phyloP scores from a whole-genome alignment of 164 flowering plant species.

The Cinnamomum chago region DNA sequence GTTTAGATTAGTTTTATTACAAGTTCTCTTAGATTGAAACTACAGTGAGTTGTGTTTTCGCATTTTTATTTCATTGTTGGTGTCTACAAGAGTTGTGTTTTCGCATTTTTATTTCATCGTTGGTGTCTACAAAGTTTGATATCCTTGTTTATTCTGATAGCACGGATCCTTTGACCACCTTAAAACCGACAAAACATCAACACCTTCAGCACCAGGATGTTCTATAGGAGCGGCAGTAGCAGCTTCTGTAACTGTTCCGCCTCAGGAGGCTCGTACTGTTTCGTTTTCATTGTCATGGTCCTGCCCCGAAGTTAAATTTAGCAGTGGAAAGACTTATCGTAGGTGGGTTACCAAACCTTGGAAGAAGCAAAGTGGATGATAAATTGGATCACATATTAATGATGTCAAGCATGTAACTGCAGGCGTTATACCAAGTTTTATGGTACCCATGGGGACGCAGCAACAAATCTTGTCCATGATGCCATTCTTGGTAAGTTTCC shows the following conservation, averaged over 20 bases:
- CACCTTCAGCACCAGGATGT: constrained; percentile 66
- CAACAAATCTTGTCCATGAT: constrained; percentile 76
- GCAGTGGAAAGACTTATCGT: constrained; percentile 61
- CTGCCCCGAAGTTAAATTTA: constrained; percentile 69
- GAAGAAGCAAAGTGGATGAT: not conserved
- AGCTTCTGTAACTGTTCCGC: constrained; percentile 61
- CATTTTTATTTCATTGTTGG: not conserved
- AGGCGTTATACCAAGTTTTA: constrained; percentile 97
- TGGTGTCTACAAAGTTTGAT: constrained; percentile 7
- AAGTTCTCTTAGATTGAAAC: not conserved
- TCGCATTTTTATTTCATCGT: not conserved
- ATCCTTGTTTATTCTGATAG: constrained; percentile 30
- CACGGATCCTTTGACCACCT: constrained; percentile 70
- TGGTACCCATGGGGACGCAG: constrained; percentile 64
- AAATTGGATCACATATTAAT: not conserved
- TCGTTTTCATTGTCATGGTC: constrained; percentile 91
- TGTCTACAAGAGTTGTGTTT: not conserved
- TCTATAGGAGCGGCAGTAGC: constrained; percentile 87
- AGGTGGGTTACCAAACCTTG: constrained; percentile 34
- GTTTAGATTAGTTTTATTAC: not conserved
- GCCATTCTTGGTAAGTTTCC: constrained; percentile 64
- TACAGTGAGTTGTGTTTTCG: not conserved
- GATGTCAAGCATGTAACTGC: constrained; percentile 16
- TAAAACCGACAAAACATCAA: constrained; percentile 27
- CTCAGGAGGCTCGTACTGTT: constrained; percentile 48